Evolutionary conservation across 1,284 basidiomycete genomes (phyloP), one percentile per base, ranked within the genome.

Genomic region (Sanghuangporus weigelae): DNA sequence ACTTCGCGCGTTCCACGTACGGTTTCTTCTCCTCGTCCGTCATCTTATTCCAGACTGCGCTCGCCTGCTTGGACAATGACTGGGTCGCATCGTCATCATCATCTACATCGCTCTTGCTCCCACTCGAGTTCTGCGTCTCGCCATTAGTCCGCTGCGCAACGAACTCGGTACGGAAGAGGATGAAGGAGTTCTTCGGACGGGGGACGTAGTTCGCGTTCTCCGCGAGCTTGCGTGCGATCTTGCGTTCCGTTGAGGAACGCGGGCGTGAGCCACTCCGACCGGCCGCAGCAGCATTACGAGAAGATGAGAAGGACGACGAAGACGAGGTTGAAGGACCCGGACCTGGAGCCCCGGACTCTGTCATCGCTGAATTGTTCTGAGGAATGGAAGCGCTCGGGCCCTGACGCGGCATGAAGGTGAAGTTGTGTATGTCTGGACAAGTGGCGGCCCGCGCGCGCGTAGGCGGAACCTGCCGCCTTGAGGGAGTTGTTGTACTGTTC

Each of bases 101-200:
- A 21, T 63, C 46, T 6, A 6, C n/a, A 38, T 60, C 57, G 6
- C 44, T 48, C 10, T 26, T 26, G 16, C 35, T 16, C 0, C 38
- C 48, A 35, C 69, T 67, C 10, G 64, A 26, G 54, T 59, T 31
- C 40, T 67, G 59, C 60, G 0, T 70, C 68, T 68, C 31, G 11
- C 74, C 71, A 54, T 79, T 75, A 61, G 73, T 68, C 68, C 57
- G 56, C 26, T 59, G 60, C 72, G 73, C 54, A 80, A 81, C 78
- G 69, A 86, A 93, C 69, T 92, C 85, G 68, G 88, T 88, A 35
- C 93, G 86, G 75, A 93, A 96, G 67, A 95, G 83, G 73, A 96
- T 94, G 77, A 95, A 96, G 35, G 92, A 85, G 72, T 96, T 96
- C 7, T 88, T 83, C 1, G 94, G 93, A 8, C 93, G 86, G 51